Evolutionary conservation across 176 grass and related monocot genomes (phyloP).

Genomic region (Saccharum officinarum): DNA sequence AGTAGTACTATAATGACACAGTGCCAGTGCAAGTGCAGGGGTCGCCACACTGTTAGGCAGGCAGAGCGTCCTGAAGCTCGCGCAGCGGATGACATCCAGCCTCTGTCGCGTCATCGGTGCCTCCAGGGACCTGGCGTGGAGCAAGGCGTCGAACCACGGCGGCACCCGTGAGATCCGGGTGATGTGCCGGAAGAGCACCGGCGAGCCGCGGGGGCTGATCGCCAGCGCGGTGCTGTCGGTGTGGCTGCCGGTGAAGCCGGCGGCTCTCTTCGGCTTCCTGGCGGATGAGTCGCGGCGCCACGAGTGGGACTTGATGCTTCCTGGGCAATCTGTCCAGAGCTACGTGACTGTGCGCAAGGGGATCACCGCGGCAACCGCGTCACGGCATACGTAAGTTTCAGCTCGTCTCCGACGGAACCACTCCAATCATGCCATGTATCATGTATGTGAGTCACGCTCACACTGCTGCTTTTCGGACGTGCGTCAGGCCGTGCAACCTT

Average conservation of each 20-base stretch:
- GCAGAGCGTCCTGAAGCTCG: constrained; percentile 80
- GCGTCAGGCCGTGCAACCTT: constrained; percentile 28
- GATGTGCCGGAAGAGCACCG: constrained; percentile 49
- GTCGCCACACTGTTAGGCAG: constrained; percentile 10
- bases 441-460: background rate
- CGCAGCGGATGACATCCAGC: constrained; percentile 64
- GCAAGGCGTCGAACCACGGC: background rate
- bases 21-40: too few relatives aligned
- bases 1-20: too few relatives aligned
- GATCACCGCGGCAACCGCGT: too few relatives aligned
- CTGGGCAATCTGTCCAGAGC: constrained; percentile 29
- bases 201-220: constrained; percentile 73
- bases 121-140: constrained; percentile 47
- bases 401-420: background rate
- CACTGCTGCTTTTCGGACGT: background rate
- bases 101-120: constrained; percentile 53
- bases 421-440: too few relatives aligned
- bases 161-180: constrained; percentile 45
- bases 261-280: constrained; percentile 48
- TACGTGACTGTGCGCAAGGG: background rate
- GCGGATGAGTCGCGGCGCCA: too few relatives aligned
- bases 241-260: constrained; percentile 59
- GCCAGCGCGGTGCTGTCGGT: constrained; percentile 56
- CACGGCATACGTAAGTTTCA: constrained; percentile 24
- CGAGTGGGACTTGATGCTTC: constrained; percentile 48